Evolutionary conservation across 1,284 basidiomycete genomes (phyloP), one percentile per base, ranked within the genome.

Genomic region (Lignosus rhinocerotis): DNA sequence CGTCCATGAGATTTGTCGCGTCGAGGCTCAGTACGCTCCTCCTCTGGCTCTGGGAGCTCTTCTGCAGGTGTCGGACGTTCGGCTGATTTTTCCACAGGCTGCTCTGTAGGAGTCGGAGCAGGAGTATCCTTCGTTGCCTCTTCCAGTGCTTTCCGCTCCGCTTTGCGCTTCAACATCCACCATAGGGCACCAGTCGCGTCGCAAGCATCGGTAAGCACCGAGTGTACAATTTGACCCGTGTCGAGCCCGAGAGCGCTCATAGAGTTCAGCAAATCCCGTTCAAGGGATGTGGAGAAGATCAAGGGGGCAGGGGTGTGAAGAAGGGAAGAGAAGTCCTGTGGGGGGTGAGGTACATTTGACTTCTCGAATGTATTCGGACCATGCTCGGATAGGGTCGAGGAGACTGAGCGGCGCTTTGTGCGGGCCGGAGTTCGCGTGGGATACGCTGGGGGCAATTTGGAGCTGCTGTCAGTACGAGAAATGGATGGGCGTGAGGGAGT

Each of bases 371-470:
- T 73, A 0, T 82, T 80, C 0, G 84, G 82, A 5, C 75, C 77
- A 12, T 80, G 77, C 51, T 87, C 85, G 19, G 87, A 88, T 32
- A 89, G 76, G 2, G 87, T 88, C 2, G 93, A 96, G 0, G 94
- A 94, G 10, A 97, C 86, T 0, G 95, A 97, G 17, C 95, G 88
- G 2, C 96, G 87, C 72, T 98, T 98, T 1, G 96, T 98, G 8
- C 95, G 85, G 3, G 91, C 93, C 0, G 96, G 96, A 0, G 96
- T 99, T 14, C 95, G 90, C 14, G 87, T 82, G 46, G 86, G 85
- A 63, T 81, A 78, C 2, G 78, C 73, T 1, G 86, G 86, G 11
- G 87, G 86, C 2, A 77, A 72, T 60, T 76, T 79, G 59, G 75
- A 72, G 61, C 69, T 71, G 46, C 67, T 66, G 32, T 64, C 68